phyloP scores from a whole-genome alignment of 2,329 filamentous ascomycete species.

The Xylaria sp. region DNA sequence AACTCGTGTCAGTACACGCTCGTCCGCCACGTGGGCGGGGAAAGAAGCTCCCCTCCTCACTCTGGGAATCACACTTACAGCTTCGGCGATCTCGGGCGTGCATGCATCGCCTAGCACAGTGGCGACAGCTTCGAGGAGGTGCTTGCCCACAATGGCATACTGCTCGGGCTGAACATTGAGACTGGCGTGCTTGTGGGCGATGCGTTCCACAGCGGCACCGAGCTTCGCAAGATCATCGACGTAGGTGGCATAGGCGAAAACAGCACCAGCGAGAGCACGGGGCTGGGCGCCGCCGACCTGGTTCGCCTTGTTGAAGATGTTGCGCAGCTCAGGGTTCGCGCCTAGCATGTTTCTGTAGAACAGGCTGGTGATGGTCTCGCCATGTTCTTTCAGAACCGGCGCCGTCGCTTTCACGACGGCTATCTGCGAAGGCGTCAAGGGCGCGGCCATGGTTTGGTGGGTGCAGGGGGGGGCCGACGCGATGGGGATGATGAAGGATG shows the following conservation, averaged over 20 bases:
- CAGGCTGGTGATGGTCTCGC: slow-evolving; percentile 68
- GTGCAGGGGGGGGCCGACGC: not conserved
- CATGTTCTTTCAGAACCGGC: slow-evolving; percentile 72
- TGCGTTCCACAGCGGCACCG: slow-evolving; percentile 64
- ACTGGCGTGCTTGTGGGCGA: slow-evolving; percentile 77
- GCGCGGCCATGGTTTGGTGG: slow-evolving; percentile 45
- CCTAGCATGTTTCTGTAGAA: slow-evolving; percentile 75
- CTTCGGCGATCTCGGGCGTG: slow-evolving; percentile 69
- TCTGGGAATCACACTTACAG: slow-evolving; percentile 39
- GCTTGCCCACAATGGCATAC: slow-evolving; percentile 72
- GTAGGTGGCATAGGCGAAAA: slow-evolving; percentile 74
- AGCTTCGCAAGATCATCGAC: slow-evolving; percentile 72
- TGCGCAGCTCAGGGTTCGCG: slow-evolving; percentile 68
- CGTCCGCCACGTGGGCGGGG: not conserved
- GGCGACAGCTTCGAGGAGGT: slow-evolving; percentile 71
- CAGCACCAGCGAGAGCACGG: slow-evolving; percentile 69
- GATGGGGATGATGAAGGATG: not conserved
- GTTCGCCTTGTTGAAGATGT: slow-evolving; percentile 73
- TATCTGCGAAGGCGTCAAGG: slow-evolving; percentile 67
- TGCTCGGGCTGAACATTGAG: slow-evolving; percentile 72
- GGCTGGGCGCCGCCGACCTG: slow-evolving; percentile 72
- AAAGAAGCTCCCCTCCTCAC: not conserved
- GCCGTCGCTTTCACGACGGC: slow-evolving; percentile 78
- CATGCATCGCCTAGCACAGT: slow-evolving; percentile 70
- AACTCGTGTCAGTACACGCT: not conserved